Evolutionary conservation across 2,329 filamentous ascomycete species (phyloP).

Genomic region (Botrytis fabae): DNA sequence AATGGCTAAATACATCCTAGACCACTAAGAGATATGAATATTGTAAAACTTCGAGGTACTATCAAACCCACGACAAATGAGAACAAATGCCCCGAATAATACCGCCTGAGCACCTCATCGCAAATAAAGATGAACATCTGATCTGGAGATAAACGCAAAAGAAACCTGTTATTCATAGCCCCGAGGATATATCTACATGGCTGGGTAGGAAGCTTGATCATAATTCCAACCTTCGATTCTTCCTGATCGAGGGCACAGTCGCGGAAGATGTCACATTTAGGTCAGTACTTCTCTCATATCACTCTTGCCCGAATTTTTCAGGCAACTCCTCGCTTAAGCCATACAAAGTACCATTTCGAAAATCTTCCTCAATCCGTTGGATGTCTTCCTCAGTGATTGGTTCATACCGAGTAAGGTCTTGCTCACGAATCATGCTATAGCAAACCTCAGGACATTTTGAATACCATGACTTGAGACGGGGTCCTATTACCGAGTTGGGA

Average conservation of each 20-base stretch:
- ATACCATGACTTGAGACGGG: neutral
- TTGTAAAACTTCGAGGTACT: rapidly evolving
- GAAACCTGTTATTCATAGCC: too few species aligned
- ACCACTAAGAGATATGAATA: neutral
- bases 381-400: neutral
- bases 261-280: too few species aligned
- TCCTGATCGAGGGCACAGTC: neutral
- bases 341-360: neutral
- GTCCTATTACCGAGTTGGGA: neutral
- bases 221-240: neutral
- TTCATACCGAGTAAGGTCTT: rapidly evolving
- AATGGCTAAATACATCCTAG: neutral
- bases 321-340: neutral
- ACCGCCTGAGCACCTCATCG: too few species aligned
- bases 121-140: too few species aligned
- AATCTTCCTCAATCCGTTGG: neutral
- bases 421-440: neutral
- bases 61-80: neutral
- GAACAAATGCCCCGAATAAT: neutral
- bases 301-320: neutral
- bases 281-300: rapidly evolving
- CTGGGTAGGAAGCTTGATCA: neutral
- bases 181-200: too few species aligned
- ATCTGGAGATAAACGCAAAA: neutral
- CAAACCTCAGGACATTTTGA: neutral